A percentile compares a stretch with the other conserved stretches of the same genome.
phyloP scores from a whole-genome alignment of 257 asterid genomes.

The Scutellaria galericulata region DNA sequence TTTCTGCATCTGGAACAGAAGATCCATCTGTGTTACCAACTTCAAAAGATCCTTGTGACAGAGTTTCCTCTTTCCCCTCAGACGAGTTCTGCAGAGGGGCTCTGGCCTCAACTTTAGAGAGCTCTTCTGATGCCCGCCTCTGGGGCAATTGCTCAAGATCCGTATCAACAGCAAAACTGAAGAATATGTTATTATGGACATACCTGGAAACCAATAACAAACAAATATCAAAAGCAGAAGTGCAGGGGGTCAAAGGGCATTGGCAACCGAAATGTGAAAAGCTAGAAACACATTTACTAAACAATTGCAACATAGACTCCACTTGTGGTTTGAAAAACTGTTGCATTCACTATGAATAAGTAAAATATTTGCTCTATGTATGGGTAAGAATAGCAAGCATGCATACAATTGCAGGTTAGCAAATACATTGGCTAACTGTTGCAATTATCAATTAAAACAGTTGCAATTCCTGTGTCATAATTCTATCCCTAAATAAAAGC shows the following conservation, averaged over 20 bases:
- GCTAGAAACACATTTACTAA: constrained; percentile 21
- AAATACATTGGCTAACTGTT: background rate
- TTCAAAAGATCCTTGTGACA: constrained; percentile 40
- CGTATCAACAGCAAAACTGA: constrained; percentile 91
- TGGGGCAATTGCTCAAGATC: constrained; percentile 72
- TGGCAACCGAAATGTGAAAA: background rate
- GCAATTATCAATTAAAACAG: background rate
- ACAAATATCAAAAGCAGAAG: constrained; percentile 29
- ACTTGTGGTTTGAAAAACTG: background rate
- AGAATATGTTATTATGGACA: constrained; percentile 96
- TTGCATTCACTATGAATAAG: background rate
- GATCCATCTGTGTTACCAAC: constrained; percentile 45
- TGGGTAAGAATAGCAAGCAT: background rate
- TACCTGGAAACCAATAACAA: constrained; percentile 59
- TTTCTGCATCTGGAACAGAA: constrained; percentile 44
- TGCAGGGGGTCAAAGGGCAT: background rate
- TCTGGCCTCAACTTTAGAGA: constrained; percentile 48
- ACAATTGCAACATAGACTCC: background rate
- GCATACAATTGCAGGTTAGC: constrained; percentile 1
- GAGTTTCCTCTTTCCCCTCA: constrained; percentile 45
- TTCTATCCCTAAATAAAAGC: background rate
- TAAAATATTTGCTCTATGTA: background rate
- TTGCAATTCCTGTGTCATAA: constrained; percentile 7
- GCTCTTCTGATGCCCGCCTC: constrained; percentile 57
- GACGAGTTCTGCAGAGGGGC: constrained; percentile 41